Conservation (phyloP, 1,139 yeast genomes). For the Yamadazyma spencermartinsiae region DNA sequence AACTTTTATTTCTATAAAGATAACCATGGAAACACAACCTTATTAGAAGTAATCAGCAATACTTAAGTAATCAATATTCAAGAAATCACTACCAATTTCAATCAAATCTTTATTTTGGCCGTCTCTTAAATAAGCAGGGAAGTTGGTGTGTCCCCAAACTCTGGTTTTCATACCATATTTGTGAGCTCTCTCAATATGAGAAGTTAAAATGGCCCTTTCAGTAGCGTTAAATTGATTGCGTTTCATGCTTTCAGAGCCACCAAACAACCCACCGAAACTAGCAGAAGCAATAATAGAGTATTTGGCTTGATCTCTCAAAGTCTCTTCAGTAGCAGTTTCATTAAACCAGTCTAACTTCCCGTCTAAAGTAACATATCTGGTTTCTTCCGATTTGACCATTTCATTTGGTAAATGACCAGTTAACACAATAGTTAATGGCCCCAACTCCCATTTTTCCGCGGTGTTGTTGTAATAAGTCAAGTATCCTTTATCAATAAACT, state of each 20-base stretch:
- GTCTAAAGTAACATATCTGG: slow-evolving; percentile 36
- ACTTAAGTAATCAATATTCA: slow-evolving; percentile 40
- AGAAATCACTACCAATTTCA: slow-evolving; percentile 33
- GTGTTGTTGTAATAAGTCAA: slow-evolving; percentile 33
- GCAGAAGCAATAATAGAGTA: slow-evolving; percentile 39
- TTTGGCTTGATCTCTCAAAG: slow-evolving; percentile 25
- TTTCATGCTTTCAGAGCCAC: slow-evolving; percentile 16
- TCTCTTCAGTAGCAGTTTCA: slow-evolving; percentile 15
- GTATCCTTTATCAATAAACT: slow-evolving; percentile 34
- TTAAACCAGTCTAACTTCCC: slow-evolving; percentile 32
- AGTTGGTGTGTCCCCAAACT: slow-evolving; percentile 44
- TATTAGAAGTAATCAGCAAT: slow-evolving; percentile 4
- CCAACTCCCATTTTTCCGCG: slow-evolving; percentile 24
- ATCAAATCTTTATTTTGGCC: slow-evolving; percentile 30
- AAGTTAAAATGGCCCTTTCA: slow-evolving; percentile 22
- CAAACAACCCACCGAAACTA: slow-evolving; percentile 30
- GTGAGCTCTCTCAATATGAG: slow-evolving; percentile 31
- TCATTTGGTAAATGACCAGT: slow-evolving; percentile 44
- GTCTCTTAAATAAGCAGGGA: slow-evolving; percentile 34
- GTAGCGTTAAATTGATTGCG: slow-evolving; percentile 21
- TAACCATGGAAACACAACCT: neutral
- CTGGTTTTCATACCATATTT: slow-evolving; percentile 37
- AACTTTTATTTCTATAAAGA: no score
- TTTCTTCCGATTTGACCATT: slow-evolving; percentile 26
- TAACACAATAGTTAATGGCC: slow-evolving; percentile 41